These are phyloP conservation scores for Boletus reticulatus DNA, from an alignment of 768 basidiomycete genomes.

Conservation along the genomic window DNA sequence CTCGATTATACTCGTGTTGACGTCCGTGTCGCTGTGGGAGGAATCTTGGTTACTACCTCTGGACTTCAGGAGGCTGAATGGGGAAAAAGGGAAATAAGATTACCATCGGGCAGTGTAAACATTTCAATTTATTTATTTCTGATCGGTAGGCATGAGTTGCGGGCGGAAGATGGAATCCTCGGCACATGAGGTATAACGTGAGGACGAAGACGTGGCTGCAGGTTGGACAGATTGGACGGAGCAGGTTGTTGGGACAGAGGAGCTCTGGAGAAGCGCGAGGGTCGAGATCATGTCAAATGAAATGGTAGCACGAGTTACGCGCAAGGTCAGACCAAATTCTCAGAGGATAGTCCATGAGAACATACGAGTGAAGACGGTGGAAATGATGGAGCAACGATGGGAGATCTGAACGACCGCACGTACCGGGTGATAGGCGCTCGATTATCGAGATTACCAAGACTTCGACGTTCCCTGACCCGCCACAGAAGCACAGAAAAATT, in stretches of 20 bases:
- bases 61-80: background rate
- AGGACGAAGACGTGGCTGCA: background rate
- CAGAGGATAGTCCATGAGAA: background rate
- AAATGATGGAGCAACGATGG: background rate
- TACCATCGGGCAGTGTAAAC: background rate
- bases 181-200: constrained; percentile 8
- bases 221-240: constrained; percentile 2
- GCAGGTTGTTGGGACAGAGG: background rate
- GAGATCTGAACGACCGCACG: constrained; percentile 2
- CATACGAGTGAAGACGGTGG: background rate
- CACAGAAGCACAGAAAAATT: constrained; percentile 27
- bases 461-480: constrained; percentile 20
- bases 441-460: constrained; percentile 24
- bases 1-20: constrained; percentile 6
- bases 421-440: constrained; percentile 18
- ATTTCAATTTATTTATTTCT: constrained; percentile 5
- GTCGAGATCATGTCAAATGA: background rate
- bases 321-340: constrained; percentile 3
- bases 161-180: constrained; percentile 1
- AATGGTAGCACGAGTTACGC: constrained; percentile 6
- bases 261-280: background rate
- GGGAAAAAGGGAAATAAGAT: background rate
- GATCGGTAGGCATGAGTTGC: background rate
- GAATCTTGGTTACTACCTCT: background rate
- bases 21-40: constrained; percentile 13